Conservation (phyloP, 2,329 filamentous ascomycete genomes). For the Massarina eburnea region DNA sequence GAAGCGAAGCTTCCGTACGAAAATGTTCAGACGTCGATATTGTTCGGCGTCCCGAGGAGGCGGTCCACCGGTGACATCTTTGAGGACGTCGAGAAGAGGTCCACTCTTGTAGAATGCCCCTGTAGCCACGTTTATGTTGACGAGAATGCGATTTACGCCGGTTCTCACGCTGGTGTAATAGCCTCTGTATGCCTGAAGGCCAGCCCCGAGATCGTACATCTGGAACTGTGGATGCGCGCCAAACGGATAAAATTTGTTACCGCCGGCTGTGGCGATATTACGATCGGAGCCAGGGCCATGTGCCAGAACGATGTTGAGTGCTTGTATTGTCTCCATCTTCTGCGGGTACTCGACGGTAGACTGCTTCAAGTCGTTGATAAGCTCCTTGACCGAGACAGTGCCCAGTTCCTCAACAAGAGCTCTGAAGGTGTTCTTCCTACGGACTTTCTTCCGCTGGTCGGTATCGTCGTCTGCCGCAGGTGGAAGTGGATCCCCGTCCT, state of each 20-base stretch:
- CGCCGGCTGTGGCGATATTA: constrained; percentile 50
- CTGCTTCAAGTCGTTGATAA: constrained; percentile 49
- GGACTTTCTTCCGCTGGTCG: constrained; percentile 14
- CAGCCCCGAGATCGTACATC: constrained; percentile 48
- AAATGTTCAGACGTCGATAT: constrained; percentile 20
- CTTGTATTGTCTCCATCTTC: constrained; percentile 57
- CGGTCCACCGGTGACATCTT: constrained; percentile 16
- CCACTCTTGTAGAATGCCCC: constrained; percentile 59
- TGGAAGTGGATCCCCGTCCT: constrained; percentile 26
- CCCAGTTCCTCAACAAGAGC: constrained; percentile 23
- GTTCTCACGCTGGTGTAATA: constrained; percentile 65
- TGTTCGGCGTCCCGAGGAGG: constrained; percentile 6
- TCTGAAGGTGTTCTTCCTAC: constrained; percentile 20
- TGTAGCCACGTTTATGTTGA: constrained; percentile 66
- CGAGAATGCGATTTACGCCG: constrained; percentile 58
- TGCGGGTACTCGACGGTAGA: constrained; percentile 44
- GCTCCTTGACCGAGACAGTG: constrained; percentile 36
- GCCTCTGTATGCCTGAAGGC: constrained; percentile 60
- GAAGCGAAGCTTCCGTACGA: constrained; percentile 44
- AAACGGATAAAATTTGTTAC: constrained; percentile 50
- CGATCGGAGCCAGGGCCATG: constrained; percentile 48
- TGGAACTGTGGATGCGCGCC: constrained; percentile 51
- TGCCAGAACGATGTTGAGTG: constrained; percentile 60
- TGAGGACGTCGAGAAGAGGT: constrained; percentile 40
- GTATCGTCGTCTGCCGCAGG: constrained; percentile 15